Percentiles rank a stretch among this genome's conserved stretches.
These are phyloP conservation scores for Dichomitus squalens DNA, from an alignment of 1,284 basidiomycete species.

Conservation along the genomic window DNA sequence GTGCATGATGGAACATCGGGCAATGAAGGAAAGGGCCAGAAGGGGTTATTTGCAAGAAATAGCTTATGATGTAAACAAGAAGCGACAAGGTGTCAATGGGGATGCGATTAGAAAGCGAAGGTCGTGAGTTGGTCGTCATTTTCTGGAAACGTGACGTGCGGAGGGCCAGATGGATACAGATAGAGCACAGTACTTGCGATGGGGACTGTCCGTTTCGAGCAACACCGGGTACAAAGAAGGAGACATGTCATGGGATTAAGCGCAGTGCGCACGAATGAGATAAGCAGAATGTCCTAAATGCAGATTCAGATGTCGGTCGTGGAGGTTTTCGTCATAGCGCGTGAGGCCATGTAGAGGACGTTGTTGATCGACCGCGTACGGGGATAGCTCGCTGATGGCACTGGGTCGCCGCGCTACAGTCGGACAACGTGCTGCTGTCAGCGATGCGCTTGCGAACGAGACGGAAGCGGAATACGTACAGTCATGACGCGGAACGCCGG, in stretches of 20 bases:
- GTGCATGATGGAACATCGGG: too few relatives aligned
- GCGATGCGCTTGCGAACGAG: slow-evolving; percentile 8
- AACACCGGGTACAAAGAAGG: slow-evolving; percentile 20
- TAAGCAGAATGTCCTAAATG: slow-evolving; percentile 7
- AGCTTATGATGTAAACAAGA: not conserved
- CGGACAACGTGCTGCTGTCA: slow-evolving; percentile 3
- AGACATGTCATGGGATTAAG: slow-evolving; percentile 12
- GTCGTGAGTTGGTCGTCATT: slow-evolving; percentile 27
- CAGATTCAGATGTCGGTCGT: slow-evolving; percentile 15
- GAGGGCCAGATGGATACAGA: slow-evolving; percentile 4
- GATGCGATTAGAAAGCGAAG: slow-evolving; percentile 21
- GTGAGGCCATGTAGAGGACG: slow-evolving; percentile 25
- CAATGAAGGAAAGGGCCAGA: too few relatives aligned
- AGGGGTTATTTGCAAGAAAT: too few relatives aligned
- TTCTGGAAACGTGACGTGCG: slow-evolving; percentile 9
- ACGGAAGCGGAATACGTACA: slow-evolving; percentile 19
- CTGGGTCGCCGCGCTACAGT: slow-evolving; percentile 23
- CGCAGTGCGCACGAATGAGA: slow-evolving; percentile 4
- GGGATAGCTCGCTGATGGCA: slow-evolving; percentile 22
- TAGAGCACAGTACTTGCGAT: slow-evolving; percentile 16
- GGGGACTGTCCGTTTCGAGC: slow-evolving; percentile 16
- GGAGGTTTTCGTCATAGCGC: slow-evolving; percentile 15
- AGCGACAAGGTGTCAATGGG: too few relatives aligned
- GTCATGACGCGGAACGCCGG: slow-evolving; percentile 29
- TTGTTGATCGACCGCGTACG: slow-evolving; percentile 22